Evolutionary conservation across 2,329 filamentous ascomycete species (phyloP).

Genomic region (Trichophaea hybrida): DNA sequence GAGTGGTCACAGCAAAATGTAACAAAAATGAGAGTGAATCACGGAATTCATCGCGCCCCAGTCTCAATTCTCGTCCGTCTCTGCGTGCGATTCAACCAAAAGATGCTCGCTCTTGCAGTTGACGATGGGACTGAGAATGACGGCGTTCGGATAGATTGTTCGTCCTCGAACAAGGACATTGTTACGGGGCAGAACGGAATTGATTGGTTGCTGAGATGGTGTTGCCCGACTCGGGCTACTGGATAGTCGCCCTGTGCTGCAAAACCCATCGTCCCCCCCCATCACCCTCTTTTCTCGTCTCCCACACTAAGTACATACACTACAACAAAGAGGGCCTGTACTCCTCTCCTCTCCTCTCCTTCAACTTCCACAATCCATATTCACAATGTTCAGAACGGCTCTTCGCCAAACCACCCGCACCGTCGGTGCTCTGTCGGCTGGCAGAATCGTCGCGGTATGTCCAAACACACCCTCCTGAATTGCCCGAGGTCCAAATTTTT

Average conservation of each 20-base stretch:
- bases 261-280: constrained; percentile 4
- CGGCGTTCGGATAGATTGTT: background rate
- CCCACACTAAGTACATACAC: constrained; percentile 4
- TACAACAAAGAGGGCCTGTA: constrained; percentile 10
- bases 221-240: constrained; percentile 1
- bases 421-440: constrained; percentile 83
- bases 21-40: no score
- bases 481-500: constrained; percentile 5
- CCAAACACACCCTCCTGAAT: constrained; percentile 23
- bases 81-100: no score
- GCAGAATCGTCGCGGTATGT: constrained; percentile 93
- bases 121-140: no score
- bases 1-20: no score
- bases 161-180: background rate
- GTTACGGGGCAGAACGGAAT: background rate
- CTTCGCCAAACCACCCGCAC: constrained; percentile 92
- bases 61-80: no score
- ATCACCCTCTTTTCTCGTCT: constrained; percentile 7
- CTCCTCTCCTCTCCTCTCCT: constrained; percentile 23
- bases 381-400: constrained; percentile 93
- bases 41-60: no score
- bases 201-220: background rate
- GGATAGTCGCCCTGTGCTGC: background rate
- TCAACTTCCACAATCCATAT: constrained; percentile 32
- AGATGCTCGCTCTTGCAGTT: no score